Evolutionary conservation across 768 basidiomycete genomes (phyloP).

Genomic region (Kwoniella sp.): DNA sequence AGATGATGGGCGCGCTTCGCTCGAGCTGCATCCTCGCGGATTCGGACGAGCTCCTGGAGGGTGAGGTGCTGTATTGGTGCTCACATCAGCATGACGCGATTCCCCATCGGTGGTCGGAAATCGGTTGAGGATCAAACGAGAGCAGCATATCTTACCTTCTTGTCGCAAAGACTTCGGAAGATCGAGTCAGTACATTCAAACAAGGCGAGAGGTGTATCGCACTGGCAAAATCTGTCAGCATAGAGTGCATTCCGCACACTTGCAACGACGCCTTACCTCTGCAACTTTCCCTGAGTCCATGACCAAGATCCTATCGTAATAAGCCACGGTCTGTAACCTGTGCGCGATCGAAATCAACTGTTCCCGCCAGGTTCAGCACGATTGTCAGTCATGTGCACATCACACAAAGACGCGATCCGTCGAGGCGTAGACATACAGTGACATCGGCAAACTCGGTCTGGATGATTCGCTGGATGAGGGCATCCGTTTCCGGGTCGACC

Average conservation of each 20-base stretch:
- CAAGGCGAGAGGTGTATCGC: conserved; percentile 40
- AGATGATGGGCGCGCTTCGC: neutral
- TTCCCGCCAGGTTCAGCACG: neutral
- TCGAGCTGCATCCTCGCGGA: neutral
- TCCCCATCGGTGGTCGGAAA: too few relatives aligned
- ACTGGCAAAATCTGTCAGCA: conserved; percentile 12
- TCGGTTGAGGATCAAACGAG: neutral
- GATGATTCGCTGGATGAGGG: conserved; percentile 67
- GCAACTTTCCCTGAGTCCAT: conserved; percentile 49
- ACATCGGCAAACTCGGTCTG: conserved; percentile 62
- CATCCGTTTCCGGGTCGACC: conserved; percentile 65
- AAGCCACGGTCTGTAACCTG: conserved; percentile 49
- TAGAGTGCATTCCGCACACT: neutral
- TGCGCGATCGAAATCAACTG: conserved; percentile 45
- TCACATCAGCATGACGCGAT: too few relatives aligned
- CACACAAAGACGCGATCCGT: neutral
- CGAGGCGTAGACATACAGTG: conserved; percentile 25
- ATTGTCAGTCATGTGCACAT: neutral
- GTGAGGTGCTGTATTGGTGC: neutral
- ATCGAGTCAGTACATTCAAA: conserved; percentile 61
- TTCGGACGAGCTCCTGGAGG: neutral
- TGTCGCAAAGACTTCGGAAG: conserved; percentile 69
- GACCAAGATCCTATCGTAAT: conserved; percentile 54
- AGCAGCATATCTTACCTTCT: conserved; percentile 14
- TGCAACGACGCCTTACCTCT: conserved; percentile 32